Evolutionary conservation across 768 basidiomycete species (phyloP), one percentile per base, ranked within the genome.

Genomic region (Lactarius tabidus): DNA sequence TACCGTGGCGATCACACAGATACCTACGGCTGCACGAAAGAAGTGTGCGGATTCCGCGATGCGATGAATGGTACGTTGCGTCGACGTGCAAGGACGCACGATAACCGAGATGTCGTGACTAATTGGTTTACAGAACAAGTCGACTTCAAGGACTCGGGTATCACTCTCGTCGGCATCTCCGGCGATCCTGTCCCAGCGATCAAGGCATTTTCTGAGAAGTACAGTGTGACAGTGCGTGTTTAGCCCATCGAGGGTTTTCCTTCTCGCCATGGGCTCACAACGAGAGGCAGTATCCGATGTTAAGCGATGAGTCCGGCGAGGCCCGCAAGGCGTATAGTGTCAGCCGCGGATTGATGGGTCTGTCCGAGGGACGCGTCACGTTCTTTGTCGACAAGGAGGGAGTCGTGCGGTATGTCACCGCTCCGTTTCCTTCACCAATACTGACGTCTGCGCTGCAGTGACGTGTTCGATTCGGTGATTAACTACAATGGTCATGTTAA

Each of bases 21-120:
- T 7, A 84, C 90, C 2, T 86, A 79, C 58, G 91, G 88, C 6
- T 93, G 93, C 75, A 95, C 90, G 20, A 86, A 82, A 71, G 86
- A 94, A 74, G 91, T 88, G 1, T 93, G 91, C 70, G 80, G 85
- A 59, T 93, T 95, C 75, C 84, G 92, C 29, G 89, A 94, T 77
- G 90, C 90, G 3, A 76, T 90, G 51, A 82, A 78, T 39, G 84
- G 89, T 89, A 63, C 62, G 82, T 23, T 17, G 18, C 12, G 28
- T 15, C 18, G 15, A 18, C n/a, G 8, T 29, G 8, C 33, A 14
- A 38, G 2, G 23, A 23, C 12, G 12, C 14, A n/a, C 5, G 45
- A 56, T 6, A 6, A n/a, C 43, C 43, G 58, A 52, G 28, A 35
- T 26, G 38, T 23, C 38, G 23, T 36, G 45, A 38, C 8, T 8